Conservation (phyloP, 1,284 basidiomycete genomes). For the Fomitopsis pinicola region DNA sequence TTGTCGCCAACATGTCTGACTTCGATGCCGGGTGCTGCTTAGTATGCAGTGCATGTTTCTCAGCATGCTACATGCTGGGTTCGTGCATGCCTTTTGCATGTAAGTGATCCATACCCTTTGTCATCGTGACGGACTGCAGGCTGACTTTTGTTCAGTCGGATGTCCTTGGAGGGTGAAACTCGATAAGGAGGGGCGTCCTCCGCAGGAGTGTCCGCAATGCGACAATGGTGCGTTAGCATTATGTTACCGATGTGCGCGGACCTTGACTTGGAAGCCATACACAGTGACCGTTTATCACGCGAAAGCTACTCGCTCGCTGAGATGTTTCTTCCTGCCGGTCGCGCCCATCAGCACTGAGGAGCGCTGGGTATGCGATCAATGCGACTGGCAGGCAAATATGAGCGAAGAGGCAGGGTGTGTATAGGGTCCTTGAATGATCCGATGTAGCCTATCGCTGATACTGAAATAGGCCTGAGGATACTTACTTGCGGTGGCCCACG, state of each 20-base stretch:
- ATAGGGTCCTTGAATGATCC: background rate
- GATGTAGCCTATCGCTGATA: background rate
- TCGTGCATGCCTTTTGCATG: slow-evolving; percentile 2
- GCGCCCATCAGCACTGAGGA: background rate
- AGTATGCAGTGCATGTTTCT: background rate
- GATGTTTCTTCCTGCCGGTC: background rate
- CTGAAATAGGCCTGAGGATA: background rate
- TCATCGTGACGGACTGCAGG: background rate
- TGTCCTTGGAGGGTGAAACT: slow-evolving; percentile 1
- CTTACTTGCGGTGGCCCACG: background rate
- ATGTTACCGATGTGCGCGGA: background rate
- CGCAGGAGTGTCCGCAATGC: background rate
- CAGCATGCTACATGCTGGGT: background rate
- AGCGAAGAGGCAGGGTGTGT: background rate
- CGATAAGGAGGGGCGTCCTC: background rate
- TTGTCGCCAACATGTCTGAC: background rate
- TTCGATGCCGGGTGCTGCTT: background rate
- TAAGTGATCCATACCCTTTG: background rate
- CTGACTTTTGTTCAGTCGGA: background rate
- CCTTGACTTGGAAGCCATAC: background rate
- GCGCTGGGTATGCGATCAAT: background rate
- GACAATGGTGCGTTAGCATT: background rate
- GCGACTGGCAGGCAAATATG: background rate
- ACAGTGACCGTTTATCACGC: slow-evolving; percentile 1
- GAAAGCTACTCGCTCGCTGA: background rate